Evolutionary conservation across 345 rosid species (phyloP), one percentile per base, ranked within the genome.

Genomic region (Citropsis articulata): DNA sequence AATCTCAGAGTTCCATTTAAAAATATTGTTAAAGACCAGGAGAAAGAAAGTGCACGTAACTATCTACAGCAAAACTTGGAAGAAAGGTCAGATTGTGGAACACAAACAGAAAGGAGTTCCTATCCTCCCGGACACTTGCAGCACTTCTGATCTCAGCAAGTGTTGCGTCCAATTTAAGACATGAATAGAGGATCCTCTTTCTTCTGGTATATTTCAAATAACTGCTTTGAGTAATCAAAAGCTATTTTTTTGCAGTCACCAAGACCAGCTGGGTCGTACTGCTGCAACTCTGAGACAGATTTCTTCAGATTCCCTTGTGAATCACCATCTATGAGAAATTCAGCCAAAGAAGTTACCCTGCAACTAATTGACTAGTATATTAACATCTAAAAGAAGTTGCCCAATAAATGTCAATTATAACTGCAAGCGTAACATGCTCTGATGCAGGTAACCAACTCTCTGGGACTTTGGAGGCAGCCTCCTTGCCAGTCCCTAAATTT

Each of bases 271-370:
- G 19, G n/a, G 55, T 75, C 83, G 36, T 67, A 40, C 24, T 61
- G 73, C 62, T 10, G 18, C 80, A 88, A 68, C 60, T 84, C 85
- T 16, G 10, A 31, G 10, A 69, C 45, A 4, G 85, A 79, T 71
- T 81, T 88, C 73, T 72, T 83, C 48, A 78, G 55, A 77, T 28
- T 81, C 74, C 83, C 74, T 22, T 75, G 60, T 5, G 67, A 80
- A 81, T 84, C 81, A 50, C 86, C 87, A 30, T 78, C 79, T 0
- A 67, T 57, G 12, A 86, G 77, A 78, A 74, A 81, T 79, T 86
- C 19, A 1, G 81, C 85, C 81, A 86, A 57, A 30, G 72, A n/a
- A 9, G 28, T 64, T 7, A 50, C 75, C 75, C 86, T 85, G 78
- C 27, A 70, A 61, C 61, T 24, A 65, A 24, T 65, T 16, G 5